Evolutionary conservation across 352 stramenopile species (phyloP).

Genomic region (Phytophthora nicotianae): DNA sequence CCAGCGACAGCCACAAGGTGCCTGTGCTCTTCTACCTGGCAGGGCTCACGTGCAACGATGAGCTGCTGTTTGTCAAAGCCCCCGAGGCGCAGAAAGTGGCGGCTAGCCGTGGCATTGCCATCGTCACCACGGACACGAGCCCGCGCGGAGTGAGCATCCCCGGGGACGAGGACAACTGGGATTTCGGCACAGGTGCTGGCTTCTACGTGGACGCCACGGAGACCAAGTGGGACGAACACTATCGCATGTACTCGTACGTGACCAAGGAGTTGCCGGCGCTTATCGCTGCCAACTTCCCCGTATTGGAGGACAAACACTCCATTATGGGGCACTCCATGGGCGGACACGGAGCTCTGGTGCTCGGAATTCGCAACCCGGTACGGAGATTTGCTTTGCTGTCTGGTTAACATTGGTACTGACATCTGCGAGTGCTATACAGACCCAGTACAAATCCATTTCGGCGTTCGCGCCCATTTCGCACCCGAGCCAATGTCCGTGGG

Average conservation of each 20-base stretch:
- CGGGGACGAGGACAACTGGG: conserved; percentile 95
- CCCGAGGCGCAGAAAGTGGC: conserved; percentile 89
- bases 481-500: conserved; percentile 96
- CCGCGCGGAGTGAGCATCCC: conserved; percentile 91
- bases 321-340: conserved; percentile 98
- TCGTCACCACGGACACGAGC: conserved; percentile 96
- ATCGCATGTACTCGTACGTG: conserved; percentile 98
- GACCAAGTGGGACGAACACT: conserved; percentile 92
- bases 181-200: conserved; percentile 96
- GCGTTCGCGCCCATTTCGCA: conserved; percentile 98
- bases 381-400: not conserved
- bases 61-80: conserved; percentile 96
- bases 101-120: conserved; percentile 90
- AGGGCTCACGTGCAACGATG: conserved; percentile 97
- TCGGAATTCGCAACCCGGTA: conserved; percentile 91
- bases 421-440: conserved; percentile 37
- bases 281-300: conserved; percentile 86
- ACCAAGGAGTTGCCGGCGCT: conserved; percentile 94
- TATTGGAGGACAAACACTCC: conserved; percentile 81
- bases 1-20: conserved; percentile 71
- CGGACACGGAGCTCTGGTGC: conserved; percentile 96
- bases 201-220: conserved; percentile 98
- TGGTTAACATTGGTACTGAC: conserved; percentile 4
- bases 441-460: conserved; percentile 93
- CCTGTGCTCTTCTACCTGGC: conserved; percentile 95